Conservation (phyloP, 2,329 filamentous ascomycete genomes). For the Orbilia quercus region DNA sequence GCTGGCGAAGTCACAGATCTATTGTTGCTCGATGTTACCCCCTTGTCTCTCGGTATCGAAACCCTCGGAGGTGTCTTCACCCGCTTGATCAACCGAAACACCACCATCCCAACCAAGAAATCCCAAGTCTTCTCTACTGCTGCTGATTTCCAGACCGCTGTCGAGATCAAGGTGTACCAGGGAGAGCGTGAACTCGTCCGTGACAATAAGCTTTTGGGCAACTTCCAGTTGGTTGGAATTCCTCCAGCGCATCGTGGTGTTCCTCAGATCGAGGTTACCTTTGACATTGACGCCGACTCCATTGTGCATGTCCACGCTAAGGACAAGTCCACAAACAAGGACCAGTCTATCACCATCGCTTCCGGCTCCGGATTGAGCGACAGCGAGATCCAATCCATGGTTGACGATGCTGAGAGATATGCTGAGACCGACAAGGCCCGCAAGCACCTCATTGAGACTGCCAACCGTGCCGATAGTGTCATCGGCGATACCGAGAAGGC, state of each 20-base stretch:
- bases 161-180: slow-evolving; percentile 99
- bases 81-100: slow-evolving; percentile 98
- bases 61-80: slow-evolving; percentile 98
- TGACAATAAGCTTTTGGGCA: slow-evolving; percentile 98
- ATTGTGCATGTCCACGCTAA: slow-evolving; percentile 98
- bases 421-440: slow-evolving; percentile 95
- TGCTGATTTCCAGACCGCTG: slow-evolving; percentile 96
- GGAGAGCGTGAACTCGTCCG: slow-evolving; percentile 98
- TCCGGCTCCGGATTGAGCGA: slow-evolving; percentile 97
- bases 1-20: slow-evolving; percentile 97
- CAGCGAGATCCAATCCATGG: slow-evolving; percentile 94
- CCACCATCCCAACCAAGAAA: slow-evolving; percentile 99
- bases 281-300: slow-evolving; percentile 97
- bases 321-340: slow-evolving; percentile 99
- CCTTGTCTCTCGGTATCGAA: slow-evolving; percentile 97
- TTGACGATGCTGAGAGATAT: slow-evolving; percentile 96
- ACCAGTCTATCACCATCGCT: slow-evolving; percentile 98
- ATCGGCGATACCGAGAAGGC: slow-evolving; percentile 98
- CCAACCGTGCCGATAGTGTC: slow-evolving; percentile 96
- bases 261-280: slow-evolving; percentile 96
- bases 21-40: slow-evolving; percentile 92
- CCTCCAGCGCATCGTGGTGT: slow-evolving; percentile 96
- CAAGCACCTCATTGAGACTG: slow-evolving; percentile 92
- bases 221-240: slow-evolving; percentile 99
- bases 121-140: slow-evolving; percentile 98